These are phyloP conservation scores for Hamamelis virginiana DNA, from an alignment of 164 flowering plant genomes.

Conservation along the genomic window DNA sequence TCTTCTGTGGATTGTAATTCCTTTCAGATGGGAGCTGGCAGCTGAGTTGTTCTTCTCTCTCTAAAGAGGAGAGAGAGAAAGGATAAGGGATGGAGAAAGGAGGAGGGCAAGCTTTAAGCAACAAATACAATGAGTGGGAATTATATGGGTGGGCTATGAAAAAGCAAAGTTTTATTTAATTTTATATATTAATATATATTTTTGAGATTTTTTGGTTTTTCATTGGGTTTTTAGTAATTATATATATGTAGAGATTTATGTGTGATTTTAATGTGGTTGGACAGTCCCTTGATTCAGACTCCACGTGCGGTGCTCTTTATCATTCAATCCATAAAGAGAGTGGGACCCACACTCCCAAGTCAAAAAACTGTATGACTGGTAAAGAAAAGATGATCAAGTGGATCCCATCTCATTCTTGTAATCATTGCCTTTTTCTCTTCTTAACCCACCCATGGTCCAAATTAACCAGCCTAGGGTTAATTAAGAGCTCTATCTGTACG, in stretches of 20 bases:
- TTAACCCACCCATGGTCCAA: conserved; percentile 22
- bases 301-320: conserved; percentile 82
- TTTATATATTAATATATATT: no score
- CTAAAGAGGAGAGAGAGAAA: conserved; percentile 21
- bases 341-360: conserved; percentile 39
- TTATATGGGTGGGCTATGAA: conserved; percentile 35
- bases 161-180: neutral
- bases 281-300: conserved; percentile 69
- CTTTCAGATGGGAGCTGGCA: conserved; percentile 28
- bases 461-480: no score
- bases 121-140: conserved; percentile 68
- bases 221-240: conserved; percentile 2
- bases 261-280: conserved; percentile 46
- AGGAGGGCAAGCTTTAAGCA: conserved; percentile 56
- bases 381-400: conserved; percentile 32
- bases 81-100: conserved; percentile 8
- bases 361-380: conserved; percentile 28
- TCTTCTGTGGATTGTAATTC: conserved; percentile 23
- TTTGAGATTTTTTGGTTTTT: neutral
- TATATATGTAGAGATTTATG: no score
- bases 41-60: conserved; percentile 21
- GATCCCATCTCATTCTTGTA: conserved; percentile 44
- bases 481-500: no score
- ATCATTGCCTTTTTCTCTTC: conserved; percentile 35
- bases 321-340: conserved; percentile 65